Base-by-base conservation (phyloP, 2,329 filamentous ascomycete genomes). In the Tolypocladium guangdongense region DNA sequence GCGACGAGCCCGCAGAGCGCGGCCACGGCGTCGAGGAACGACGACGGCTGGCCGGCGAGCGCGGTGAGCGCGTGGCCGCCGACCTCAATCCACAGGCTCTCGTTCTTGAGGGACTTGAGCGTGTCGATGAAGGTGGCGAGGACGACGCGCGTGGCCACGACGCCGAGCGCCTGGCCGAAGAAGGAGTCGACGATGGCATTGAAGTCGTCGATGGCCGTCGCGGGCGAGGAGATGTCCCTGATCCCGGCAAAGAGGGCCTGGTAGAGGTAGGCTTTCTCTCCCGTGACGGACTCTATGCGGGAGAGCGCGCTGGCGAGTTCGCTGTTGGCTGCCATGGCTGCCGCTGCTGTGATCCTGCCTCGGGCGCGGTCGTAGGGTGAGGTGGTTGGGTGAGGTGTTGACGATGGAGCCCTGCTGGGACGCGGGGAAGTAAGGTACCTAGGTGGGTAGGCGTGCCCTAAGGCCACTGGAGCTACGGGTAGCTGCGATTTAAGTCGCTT, bases 11-110 rank as follows among this genome's bases (percentile, higher is more conserved):
- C 84, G 58, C 90, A 87, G 52, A 96, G 77, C 46, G 82, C 76
- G 7, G 87, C 88, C 62, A 87, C 83, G 68, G 95, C 90, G 68
- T 97, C 91, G 69, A 93, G 84, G 64, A 90, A 93, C 35, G 66
- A 87, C 71, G 70, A 85, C 32, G 66, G 82, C 73, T 68, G 86
- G 70, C 66, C 78, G 68, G 71, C 64, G 51, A 96, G 78, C 45
- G 83, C 74, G 50, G 77, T 72, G 43, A 95, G 78, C n/a, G 88
- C 80, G 65, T 87, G 82, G 62, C 81, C 78, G 61, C 88, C 90
- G 48, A 90, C 86, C 59, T 84, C 80, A 62, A 95, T 86, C 71
- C 86, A 86, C 57, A 85, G 74, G 55, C 87, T 81, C 43, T 82
- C 69, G 60, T 82, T 78, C 38, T 77, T 68, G 54, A 90, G 74